phyloP scores from a whole-genome alignment of 257 asterid genomes.

The Euphrasia confusa region DNA sequence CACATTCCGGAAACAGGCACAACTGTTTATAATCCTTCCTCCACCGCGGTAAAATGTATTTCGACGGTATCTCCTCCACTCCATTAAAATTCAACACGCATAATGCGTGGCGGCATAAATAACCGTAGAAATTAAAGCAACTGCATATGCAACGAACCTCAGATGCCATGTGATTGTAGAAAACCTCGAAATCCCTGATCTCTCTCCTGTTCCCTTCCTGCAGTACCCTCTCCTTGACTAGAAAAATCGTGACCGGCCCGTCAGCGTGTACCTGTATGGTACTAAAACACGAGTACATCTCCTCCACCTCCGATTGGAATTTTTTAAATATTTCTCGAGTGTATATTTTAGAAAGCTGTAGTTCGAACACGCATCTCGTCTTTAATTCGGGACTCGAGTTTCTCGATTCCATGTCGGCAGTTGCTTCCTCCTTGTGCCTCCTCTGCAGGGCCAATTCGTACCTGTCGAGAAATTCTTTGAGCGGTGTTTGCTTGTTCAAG shows the following conservation, averaged over 20 bases:
- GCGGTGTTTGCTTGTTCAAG: conserved; percentile 72
- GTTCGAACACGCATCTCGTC: conserved; percentile 65
- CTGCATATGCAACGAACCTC: conserved; percentile 83
- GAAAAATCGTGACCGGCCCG: conserved; percentile 48
- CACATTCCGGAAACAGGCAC: conserved; percentile 25
- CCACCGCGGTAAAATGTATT: conserved; percentile 69
- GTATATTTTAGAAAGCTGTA: conserved; percentile 61
- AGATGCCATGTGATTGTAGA: conserved; percentile 41
- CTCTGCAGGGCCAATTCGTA: conserved; percentile 71
- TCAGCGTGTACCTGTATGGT: conserved; percentile 62
- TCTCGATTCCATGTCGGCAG: conserved; percentile 64
- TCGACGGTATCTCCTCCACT: conserved; percentile 66
- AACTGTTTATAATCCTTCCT: conserved; percentile 63
- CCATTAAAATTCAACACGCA: conserved; percentile 77
- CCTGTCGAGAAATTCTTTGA: conserved; percentile 81
- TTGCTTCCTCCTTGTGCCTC: conserved; percentile 64
- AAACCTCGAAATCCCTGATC: conserved; percentile 59
- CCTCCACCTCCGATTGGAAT: conserved; percentile 78
- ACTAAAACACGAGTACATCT: conserved; percentile 81
- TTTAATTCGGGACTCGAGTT: conserved; percentile 47
- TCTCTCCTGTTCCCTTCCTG: conserved; percentile 66
- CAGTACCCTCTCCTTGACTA: conserved; percentile 66
- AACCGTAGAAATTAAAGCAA: conserved; percentile 78
- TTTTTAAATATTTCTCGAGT: conserved; percentile 53
- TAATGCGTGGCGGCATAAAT: conserved; percentile 67